Conservation (phyloP, 768 basidiomycete species). For the Suillus sp. region DNA sequence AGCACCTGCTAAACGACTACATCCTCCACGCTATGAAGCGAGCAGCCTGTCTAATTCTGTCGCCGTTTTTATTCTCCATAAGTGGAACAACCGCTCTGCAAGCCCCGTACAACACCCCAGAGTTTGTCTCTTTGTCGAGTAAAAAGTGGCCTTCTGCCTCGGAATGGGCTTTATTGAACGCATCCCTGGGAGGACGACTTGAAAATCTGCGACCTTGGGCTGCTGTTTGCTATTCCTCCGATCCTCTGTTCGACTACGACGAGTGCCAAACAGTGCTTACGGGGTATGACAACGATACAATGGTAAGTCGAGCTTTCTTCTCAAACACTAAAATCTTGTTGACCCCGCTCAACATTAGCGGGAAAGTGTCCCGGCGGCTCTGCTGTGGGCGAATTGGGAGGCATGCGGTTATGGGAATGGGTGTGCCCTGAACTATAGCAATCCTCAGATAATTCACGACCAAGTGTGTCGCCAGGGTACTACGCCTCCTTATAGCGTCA, state of each 20-base stretch:
- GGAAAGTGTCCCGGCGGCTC: slow-evolving; percentile 20
- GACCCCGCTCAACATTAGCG: slow-evolving; percentile 17
- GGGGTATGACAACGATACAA: slow-evolving; percentile 17
- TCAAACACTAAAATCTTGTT: not conserved
- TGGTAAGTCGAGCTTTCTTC: slow-evolving; percentile 8
- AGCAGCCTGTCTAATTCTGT: not conserved
- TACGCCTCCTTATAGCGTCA: slow-evolving; percentile 23
- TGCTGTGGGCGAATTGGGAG: slow-evolving; percentile 29
- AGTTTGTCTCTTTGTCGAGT: slow-evolving; percentile 6
- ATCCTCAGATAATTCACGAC: slow-evolving; percentile 21
- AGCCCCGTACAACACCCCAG: slow-evolving; percentile 2
- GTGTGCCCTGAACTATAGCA: slow-evolving; percentile 22
- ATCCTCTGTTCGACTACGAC: slow-evolving; percentile 16
- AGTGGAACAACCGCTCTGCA: not conserved
- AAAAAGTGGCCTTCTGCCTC: slow-evolving; percentile 18
- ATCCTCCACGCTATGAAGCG: not conserved
- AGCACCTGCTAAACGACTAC: not conserved
- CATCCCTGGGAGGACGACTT: slow-evolving; percentile 14
- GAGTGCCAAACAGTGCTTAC: slow-evolving; percentile 17
- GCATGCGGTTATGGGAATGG: slow-evolving; percentile 21
- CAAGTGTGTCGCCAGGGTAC: slow-evolving; percentile 23
- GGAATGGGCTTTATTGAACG: slow-evolving; percentile 17
- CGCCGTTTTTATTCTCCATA: not conserved
- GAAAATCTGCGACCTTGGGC: slow-evolving; percentile 22
- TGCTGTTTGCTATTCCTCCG: slow-evolving; percentile 15